phyloP scores from a whole-genome alignment of 345 rosid genomes.

The Rhodamnia argentea region DNA sequence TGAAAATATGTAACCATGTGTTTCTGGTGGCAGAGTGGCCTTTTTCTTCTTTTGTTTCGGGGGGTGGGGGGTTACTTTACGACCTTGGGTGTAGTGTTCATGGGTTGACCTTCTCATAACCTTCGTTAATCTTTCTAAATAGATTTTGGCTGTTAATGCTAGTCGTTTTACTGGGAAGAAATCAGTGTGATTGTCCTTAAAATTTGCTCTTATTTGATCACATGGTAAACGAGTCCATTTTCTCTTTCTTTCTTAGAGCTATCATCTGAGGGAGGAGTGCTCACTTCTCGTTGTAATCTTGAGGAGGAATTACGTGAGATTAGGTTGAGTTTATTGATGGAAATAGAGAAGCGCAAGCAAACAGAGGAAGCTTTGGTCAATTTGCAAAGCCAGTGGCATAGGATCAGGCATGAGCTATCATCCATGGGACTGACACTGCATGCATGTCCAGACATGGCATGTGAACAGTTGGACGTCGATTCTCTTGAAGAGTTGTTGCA shows the following conservation, averaged over 20 bases:
- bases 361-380: conserved; percentile 46
- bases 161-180: neutral
- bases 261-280: conserved; percentile 44
- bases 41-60: too few relatives aligned
- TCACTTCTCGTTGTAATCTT: conserved; percentile 17
- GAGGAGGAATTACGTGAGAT: conserved; percentile 43
- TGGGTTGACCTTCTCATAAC: neutral
- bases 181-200: neutral
- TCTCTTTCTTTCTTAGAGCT: conserved; percentile 32
- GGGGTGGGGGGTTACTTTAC: too few relatives aligned
- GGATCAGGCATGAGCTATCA: conserved; percentile 46
- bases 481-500: conserved; percentile 43
- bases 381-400: conserved; percentile 51
- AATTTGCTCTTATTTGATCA: neutral
- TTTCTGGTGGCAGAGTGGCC: too few relatives aligned
- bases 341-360: conserved; percentile 63
- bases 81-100: neutral
- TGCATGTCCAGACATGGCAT: conserved; percentile 27
- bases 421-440: conserved; percentile 46
- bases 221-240: neutral
- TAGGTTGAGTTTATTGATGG: conserved; percentile 43
- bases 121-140: neutral
- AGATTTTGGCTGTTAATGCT: neutral
- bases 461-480: conserved; percentile 16
- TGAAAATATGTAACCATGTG: neutral